Conservation (phyloP, 2,329 filamentous ascomycete genomes). For the Talaromyces sp. region DNA sequence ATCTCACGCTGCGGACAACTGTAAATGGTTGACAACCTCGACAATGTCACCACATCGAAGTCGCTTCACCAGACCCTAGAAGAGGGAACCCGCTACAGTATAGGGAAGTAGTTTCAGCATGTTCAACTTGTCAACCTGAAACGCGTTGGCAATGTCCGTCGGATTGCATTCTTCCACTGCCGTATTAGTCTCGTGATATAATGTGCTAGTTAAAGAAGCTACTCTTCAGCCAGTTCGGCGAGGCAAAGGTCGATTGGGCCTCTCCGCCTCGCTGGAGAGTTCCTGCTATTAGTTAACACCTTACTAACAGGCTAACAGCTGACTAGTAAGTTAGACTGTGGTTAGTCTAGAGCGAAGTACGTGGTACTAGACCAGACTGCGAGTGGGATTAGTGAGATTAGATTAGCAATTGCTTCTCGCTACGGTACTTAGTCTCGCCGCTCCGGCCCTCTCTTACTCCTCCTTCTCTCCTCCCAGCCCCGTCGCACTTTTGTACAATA, state of each 20-base stretch:
- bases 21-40: too few relatives aligned
- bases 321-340: not conserved
- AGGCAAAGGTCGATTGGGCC: slow-evolving; percentile 8
- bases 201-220: not conserved
- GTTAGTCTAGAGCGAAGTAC: not conserved
- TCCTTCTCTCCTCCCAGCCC: slow-evolving; percentile 18
- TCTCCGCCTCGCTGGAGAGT: slow-evolving; percentile 8
- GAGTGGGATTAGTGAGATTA: slow-evolving; percentile 2
- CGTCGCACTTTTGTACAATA: slow-evolving; percentile 26
- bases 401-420: not conserved
- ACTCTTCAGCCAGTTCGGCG: slow-evolving; percentile 4
- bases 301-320: not conserved
- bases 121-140: not conserved
- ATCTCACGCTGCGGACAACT: too few relatives aligned
- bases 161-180: not conserved
- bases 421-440: slow-evolving; percentile 18
- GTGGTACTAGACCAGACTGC: not conserved
- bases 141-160: not conserved
- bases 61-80: not conserved
- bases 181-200: not conserved
- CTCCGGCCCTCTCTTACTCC: slow-evolving; percentile 13
- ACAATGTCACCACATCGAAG: too few relatives aligned
- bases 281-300: not conserved
- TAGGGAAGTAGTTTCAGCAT: not conserved
- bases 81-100: not conserved